These are phyloP conservation scores for Ceriops zippeliana DNA, from an alignment of 345 rosid species.

Conservation along the genomic window DNA sequence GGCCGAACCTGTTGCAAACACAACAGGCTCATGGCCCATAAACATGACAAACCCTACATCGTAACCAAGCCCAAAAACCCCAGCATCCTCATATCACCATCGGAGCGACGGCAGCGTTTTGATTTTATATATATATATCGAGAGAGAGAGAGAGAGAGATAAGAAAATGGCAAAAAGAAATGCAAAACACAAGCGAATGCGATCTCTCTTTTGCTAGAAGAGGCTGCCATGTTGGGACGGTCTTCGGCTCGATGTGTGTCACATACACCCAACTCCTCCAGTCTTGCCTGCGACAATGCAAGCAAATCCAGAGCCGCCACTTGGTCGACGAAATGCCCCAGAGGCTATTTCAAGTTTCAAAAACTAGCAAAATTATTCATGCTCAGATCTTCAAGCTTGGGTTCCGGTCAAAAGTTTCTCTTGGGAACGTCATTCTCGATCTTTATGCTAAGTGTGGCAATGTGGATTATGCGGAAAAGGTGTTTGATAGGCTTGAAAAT, in stretches of 20 bases:
- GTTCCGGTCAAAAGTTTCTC: conserved; percentile 39
- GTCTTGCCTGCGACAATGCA: conserved; percentile 47
- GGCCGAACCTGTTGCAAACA: too few relatives aligned
- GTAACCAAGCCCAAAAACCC: too few relatives aligned
- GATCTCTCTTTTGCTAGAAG: too few relatives aligned
- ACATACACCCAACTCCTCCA: conserved; percentile 29
- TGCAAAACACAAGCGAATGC: too few relatives aligned
- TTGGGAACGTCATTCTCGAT: conserved; percentile 64
- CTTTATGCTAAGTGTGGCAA: conserved; percentile 76
- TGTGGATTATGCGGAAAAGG: conserved; percentile 53
- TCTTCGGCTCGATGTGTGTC: conserved; percentile 26
- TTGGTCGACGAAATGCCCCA: conserved; percentile 76
- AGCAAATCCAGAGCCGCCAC: conserved; percentile 38
- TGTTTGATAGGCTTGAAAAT: conserved; percentile 44
- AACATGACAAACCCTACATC: too few relatives aligned
- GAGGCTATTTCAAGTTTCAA: conserved; percentile 31
- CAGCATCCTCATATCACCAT: too few relatives aligned
- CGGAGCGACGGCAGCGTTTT: too few relatives aligned
- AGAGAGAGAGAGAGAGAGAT: not conserved
- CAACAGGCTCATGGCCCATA: too few relatives aligned
- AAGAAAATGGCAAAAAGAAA: not conserved
- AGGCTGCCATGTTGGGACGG: not conserved
- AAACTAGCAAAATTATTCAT: conserved; percentile 47
- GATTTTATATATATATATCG: too few relatives aligned
- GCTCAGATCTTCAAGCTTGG: conserved; percentile 48